A percentile compares a stretch with the other conserved stretches of the same genome.
phyloP scores from a whole-genome alignment of 129 eudicot species.

The Tagetes erecta region DNA sequence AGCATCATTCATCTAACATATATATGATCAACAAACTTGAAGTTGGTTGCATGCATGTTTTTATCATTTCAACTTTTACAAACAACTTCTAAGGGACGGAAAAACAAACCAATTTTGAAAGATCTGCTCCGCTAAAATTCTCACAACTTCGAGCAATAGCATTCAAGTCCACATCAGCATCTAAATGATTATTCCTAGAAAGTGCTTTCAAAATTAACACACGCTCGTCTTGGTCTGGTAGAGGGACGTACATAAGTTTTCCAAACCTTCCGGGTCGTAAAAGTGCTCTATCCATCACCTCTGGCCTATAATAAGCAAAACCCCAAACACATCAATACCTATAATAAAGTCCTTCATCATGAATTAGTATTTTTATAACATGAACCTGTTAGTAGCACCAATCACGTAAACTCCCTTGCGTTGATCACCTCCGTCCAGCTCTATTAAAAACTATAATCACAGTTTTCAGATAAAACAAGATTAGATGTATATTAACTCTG shows the following conservation, averaged over 20 bases:
- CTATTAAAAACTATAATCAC: slow-evolving; percentile 70
- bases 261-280: slow-evolving; percentile 90
- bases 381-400: slow-evolving; percentile 94
- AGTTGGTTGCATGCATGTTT: background rate
- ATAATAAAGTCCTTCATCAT: too few species aligned
- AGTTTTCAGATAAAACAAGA: background rate
- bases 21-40: background rate
- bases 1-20: slow-evolving; percentile 70
- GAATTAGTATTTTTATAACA: too few species aligned
- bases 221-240: slow-evolving; percentile 84
- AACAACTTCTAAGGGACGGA: too few species aligned
- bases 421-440: slow-evolving; percentile 84
- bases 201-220: slow-evolving; percentile 78
- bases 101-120: slow-evolving; percentile 60
- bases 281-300: slow-evolving; percentile 70
- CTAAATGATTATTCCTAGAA: slow-evolving; percentile 61
- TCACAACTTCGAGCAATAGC: slow-evolving; percentile 66
- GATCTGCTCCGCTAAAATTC: slow-evolving; percentile 89
- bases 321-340: slow-evolving; percentile 9
- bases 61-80: too few species aligned
- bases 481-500: background rate
- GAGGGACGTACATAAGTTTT: slow-evolving; percentile 68
- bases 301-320: slow-evolving; percentile 50
- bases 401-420: slow-evolving; percentile 84
- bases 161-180: slow-evolving; percentile 62